Conservation (phyloP, 2,329 filamentous ascomycete species). For the Dothideomycetes sp. region DNA sequence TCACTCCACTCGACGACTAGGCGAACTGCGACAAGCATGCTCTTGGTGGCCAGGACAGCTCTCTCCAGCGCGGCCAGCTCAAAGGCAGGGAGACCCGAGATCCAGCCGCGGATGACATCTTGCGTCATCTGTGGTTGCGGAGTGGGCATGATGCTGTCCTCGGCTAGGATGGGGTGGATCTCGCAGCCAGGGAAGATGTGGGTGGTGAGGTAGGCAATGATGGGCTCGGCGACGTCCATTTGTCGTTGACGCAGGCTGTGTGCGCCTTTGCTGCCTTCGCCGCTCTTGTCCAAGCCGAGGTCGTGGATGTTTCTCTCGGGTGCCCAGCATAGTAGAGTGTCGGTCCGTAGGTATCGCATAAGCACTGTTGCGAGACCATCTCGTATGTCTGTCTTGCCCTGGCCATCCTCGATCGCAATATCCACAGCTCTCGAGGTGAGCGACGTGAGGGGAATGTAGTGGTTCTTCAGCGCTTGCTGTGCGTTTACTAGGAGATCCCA, state of each 20-base stretch:
- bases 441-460: slow-evolving; percentile 84
- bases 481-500: slow-evolving; percentile 80
- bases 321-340: slow-evolving; percentile 86
- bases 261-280: slow-evolving; percentile 17
- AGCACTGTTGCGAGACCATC: slow-evolving; percentile 54
- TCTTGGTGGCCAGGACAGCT: slow-evolving; percentile 76
- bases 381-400: slow-evolving; percentile 43
- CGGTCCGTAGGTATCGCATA: slow-evolving; percentile 82
- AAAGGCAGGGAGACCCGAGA: slow-evolving; percentile 59
- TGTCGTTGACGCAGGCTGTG: slow-evolving; percentile 60
- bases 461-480: slow-evolving; percentile 72
- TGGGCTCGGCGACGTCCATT: slow-evolving; percentile 54
- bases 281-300: slow-evolving; percentile 33
- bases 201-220: slow-evolving; percentile 59
- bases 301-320: slow-evolving; percentile 43
- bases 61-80: slow-evolving; percentile 83
- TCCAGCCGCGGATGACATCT: slow-evolving; percentile 68
- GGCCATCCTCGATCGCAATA: slow-evolving; percentile 56
- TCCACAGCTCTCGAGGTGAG: slow-evolving; percentile 75
- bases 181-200: slow-evolving; percentile 75
- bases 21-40: slow-evolving; percentile 64
- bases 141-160: slow-evolving; percentile 63
- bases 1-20: slow-evolving; percentile 82
- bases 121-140: slow-evolving; percentile 63
- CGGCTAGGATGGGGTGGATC: slow-evolving; percentile 71